Percentiles rank a stretch among this genome's conserved stretches.
Conservation (phyloP, 2,329 filamentous ascomycete species). For the Escovopsis sp. region DNA sequence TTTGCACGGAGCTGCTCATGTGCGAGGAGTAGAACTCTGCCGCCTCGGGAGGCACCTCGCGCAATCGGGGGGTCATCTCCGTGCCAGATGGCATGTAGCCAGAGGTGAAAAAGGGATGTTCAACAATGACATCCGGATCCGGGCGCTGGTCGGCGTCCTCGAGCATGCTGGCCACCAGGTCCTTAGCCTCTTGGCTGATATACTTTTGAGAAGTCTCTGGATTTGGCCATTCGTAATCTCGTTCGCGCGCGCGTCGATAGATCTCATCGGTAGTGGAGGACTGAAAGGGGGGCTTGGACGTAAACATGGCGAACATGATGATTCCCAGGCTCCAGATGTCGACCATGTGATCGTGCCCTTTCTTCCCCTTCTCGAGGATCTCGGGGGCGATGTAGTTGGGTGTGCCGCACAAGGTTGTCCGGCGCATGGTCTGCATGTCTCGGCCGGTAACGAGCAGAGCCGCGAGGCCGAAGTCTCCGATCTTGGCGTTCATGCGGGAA, state of each 20-base stretch:
- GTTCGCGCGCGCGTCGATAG: slow-evolving; percentile 52
- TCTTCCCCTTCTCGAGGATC: slow-evolving; percentile 83
- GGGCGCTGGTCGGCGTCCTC: slow-evolving; percentile 62
- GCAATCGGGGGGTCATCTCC: slow-evolving; percentile 43
- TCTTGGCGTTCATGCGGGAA: slow-evolving; percentile 89
- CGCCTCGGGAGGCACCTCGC: slow-evolving; percentile 40
- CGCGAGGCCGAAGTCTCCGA: slow-evolving; percentile 91
- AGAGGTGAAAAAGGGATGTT: slow-evolving; percentile 64
- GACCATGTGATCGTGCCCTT: slow-evolving; percentile 93
- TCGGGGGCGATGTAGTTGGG: slow-evolving; percentile 98
- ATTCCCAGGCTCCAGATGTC: slow-evolving; percentile 98
- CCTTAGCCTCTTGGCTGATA: slow-evolving; percentile 61
- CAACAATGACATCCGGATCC: slow-evolving; percentile 61
- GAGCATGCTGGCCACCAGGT: slow-evolving; percentile 61
- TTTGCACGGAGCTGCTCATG: slow-evolving; percentile 27
- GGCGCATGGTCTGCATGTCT: slow-evolving; percentile 68
- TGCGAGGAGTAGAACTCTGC: slow-evolving; percentile 41
- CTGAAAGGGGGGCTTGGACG: slow-evolving; percentile 92
- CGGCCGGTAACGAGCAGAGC: slow-evolving; percentile 82
- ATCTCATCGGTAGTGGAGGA: slow-evolving; percentile 79
- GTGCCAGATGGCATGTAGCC: slow-evolving; percentile 53
- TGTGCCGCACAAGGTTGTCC: slow-evolving; percentile 90
- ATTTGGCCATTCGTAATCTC: slow-evolving; percentile 69
- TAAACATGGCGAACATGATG: slow-evolving; percentile 96
- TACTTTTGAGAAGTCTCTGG: slow-evolving; percentile 49